Percentiles rank a stretch among this genome's conserved stretches.
Conservation (phyloP, 83 land plant genomes). For the Picea abies region DNA sequence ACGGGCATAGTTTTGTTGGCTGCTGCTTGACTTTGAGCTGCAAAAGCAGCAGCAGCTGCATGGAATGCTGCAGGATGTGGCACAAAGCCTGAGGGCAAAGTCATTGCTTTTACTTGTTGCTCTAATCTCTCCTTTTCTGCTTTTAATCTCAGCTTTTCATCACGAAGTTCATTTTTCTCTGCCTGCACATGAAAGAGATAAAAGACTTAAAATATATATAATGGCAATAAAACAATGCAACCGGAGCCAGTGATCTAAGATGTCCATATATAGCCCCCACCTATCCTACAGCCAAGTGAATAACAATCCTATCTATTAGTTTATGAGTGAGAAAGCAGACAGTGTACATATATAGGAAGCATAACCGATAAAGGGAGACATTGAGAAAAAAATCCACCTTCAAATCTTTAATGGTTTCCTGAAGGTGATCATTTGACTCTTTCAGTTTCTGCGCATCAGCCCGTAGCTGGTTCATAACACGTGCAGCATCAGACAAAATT, state of each 20-base stretch:
- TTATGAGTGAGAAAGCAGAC: background rate
- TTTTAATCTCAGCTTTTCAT: conserved; percentile 80
- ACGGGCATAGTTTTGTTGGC: conserved; percentile 25
- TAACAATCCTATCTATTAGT: background rate
- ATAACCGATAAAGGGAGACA: no score
- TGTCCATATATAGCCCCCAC: no score
- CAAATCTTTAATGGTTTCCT: conserved; percentile 59
- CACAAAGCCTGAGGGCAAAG: conserved; percentile 29
- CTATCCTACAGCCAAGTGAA: background rate
- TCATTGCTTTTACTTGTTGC: conserved; percentile 56
- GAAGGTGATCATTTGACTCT: conserved; percentile 58
- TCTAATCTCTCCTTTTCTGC: conserved; percentile 76
- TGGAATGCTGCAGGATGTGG: conserved; percentile 38
- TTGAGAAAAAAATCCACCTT: conserved; percentile 44
- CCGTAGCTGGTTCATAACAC: conserved; percentile 59
- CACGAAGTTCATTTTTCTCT: conserved; percentile 83
- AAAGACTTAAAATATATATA: background rate
- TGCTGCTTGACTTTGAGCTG: conserved; percentile 31
- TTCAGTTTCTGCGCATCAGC: conserved; percentile 66
- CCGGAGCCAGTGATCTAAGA: no score
- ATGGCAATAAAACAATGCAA: background rate
- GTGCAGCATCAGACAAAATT: conserved; percentile 67
- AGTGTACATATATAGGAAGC: no score
- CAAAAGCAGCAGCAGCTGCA: conserved; percentile 30
- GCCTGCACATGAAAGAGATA: conserved; percentile 31